Conservation (phyloP, 23 red algal species). For the Gracilariopsis chorda region DNA sequence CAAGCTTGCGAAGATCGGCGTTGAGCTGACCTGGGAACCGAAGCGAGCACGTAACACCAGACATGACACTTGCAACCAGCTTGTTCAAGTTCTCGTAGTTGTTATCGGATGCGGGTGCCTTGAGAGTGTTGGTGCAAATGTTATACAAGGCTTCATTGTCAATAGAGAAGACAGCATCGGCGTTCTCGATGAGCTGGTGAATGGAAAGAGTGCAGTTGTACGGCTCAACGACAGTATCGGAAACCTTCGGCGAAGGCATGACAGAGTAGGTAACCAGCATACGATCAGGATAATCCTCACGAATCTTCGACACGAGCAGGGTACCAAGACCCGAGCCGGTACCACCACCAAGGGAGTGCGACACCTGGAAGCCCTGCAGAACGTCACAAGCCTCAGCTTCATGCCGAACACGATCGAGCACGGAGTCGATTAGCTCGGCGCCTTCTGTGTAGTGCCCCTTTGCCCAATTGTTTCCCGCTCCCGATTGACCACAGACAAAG, state of each 20-base stretch:
- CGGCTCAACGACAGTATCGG: slow-evolving; percentile 96
- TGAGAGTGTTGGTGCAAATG: slow-evolving; percentile 93
- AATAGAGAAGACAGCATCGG: slow-evolving; percentile 97
- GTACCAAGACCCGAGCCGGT: slow-evolving; percentile 99
- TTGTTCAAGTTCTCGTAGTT: slow-evolving; percentile 78
- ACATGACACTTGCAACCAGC: slow-evolving; percentile 95
- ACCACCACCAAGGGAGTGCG: slow-evolving; percentile 96
- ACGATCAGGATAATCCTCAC: slow-evolving; percentile 98
- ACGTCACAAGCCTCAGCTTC: slow-evolving; percentile 97
- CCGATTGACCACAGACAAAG: slow-evolving; percentile 88
- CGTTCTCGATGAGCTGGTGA: slow-evolving; percentile 98
- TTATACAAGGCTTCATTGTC: slow-evolving; percentile 99
- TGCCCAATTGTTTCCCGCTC: slow-evolving; percentile 99
- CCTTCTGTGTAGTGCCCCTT: slow-evolving; percentile 99
- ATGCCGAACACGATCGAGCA: slow-evolving; percentile 85
- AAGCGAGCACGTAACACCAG: slow-evolving; percentile 96
- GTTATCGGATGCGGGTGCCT: slow-evolving; percentile 74
- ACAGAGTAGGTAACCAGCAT: slow-evolving; percentile 99
- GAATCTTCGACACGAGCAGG: slow-evolving; percentile 95
- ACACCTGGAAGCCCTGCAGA: slow-evolving; percentile 99
- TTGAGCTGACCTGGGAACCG: slow-evolving; percentile 99
- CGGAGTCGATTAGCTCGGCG: slow-evolving; percentile 92
- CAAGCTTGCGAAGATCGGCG: slow-evolving; percentile 95
- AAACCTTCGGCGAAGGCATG: slow-evolving; percentile 97
- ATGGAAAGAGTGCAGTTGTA: slow-evolving; percentile 98